Evolutionary conservation across 805 yeast species (phyloP), one percentile per base, ranked within the genome.

Genomic region (Pichia thaimueangensis): DNA sequence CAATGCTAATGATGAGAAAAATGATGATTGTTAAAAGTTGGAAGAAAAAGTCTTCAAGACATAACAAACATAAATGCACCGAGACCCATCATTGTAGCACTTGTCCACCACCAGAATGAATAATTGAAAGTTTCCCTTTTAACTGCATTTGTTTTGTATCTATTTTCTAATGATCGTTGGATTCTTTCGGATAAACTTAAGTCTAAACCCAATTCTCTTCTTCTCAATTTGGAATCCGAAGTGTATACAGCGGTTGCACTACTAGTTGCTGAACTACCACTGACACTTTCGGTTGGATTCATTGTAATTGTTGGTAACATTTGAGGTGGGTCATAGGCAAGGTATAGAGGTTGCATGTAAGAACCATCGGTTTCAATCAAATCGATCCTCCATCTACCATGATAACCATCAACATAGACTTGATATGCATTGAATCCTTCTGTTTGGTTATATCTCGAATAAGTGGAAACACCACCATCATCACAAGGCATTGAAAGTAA

Each of bases 261-360:
- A 8, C 52, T 23, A 6, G 56, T 52, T 5, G 57, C 53, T 3
- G 60, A 51, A 5, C 52, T 52, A n/a, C n/a, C n/a, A n/a, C n/a
- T n/a, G n/a, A n/a, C n/a, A n/a, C n/a, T n/a, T n/a, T n/a, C n/a
- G 2, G 95, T 85, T 19, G 98, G 98, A 63, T 89, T 91, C 71
- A 93, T 67, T 0, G 97, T 89, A 41, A 60, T 65, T 1, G 97
- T 93, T 19, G 98, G 98, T 47, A 93, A 76, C 98, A 93, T 93
- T 76, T 84, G 73, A 9, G 98, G 94, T 6, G 98, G 98, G 54
- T 76, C 75, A 68, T 89, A 93, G 2, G 94, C 96, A 61, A 93
- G 72, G 63, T 87, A 93, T 55, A 93, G 63, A 0, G 98, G 97
- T 51, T 87, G 91, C 70, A 83, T 64, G 35, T 78, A 78, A 15